A percentile compares a stretch with the other conserved stretches of the same genome.
phyloP scores from a whole-genome alignment of 805 yeast species.

The Pichia nanzhaoensis region DNA sequence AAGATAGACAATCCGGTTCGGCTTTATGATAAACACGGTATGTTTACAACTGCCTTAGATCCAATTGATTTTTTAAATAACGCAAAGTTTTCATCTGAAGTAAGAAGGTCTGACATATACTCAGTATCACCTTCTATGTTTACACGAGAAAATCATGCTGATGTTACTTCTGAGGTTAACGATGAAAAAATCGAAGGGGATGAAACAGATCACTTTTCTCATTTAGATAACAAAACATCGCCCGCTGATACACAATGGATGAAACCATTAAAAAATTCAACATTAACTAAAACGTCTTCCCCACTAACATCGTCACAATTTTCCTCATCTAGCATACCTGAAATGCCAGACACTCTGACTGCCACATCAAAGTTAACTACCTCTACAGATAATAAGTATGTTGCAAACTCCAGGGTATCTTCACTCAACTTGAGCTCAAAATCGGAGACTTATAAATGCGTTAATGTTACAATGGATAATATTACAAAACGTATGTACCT shows the following conservation, averaged over 20 bases:
- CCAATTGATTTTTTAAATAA: slow-evolving; percentile 22
- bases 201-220: not conserved
- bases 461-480: slow-evolving; percentile 10
- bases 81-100: not conserved
- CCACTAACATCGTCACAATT: not conserved
- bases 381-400: not conserved
- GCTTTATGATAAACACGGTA: slow-evolving; percentile 28
- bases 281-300: slow-evolving; percentile 1
- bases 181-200: not conserved
- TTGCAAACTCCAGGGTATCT: slow-evolving; percentile 4
- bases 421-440: slow-evolving; percentile 7
- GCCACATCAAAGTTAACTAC: too few relatives aligned
- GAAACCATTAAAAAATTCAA: slow-evolving; percentile 14
- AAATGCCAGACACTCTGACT: not conserved
- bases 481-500: slow-evolving; percentile 11
- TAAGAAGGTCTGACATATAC: not conserved
- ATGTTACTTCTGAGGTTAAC: not conserved
- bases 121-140: too few relatives aligned
- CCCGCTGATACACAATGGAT: slow-evolving; percentile 15
- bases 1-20: slow-evolving; percentile 32
- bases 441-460: slow-evolving; percentile 15
- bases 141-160: too few relatives aligned
- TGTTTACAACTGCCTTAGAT: slow-evolving; percentile 27
- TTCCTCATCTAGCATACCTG: too few relatives aligned
- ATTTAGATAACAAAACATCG: not conserved